phyloP scores from a whole-genome alignment of 495 filamentous ascomycete species.

The Usnea hakonensis region DNA sequence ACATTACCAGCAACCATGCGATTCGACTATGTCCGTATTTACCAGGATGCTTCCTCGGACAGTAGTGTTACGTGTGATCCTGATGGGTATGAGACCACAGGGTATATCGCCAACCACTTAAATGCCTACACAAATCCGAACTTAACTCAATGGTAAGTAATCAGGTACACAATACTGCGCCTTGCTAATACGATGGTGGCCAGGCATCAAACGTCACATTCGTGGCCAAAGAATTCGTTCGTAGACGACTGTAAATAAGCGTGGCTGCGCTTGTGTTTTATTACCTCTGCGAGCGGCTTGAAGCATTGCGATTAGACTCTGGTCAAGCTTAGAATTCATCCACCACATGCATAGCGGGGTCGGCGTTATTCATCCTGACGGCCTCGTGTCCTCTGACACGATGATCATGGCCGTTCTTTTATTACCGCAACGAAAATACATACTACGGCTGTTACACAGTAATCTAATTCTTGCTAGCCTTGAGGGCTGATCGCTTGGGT shows the following conservation, averaged over 20 bases:
- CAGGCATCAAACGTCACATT: constrained; percentile 31
- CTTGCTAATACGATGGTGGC: constrained; percentile 4
- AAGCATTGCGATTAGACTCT: constrained; percentile 1
- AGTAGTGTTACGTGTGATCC: constrained; percentile 64
- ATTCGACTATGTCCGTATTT: constrained; percentile 69
- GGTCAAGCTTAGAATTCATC: constrained; percentile 9
- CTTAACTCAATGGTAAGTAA: constrained; percentile 47
- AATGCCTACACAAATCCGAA: constrained; percentile 60
- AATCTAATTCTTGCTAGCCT: constrained; percentile 9
- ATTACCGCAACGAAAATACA: constrained; percentile 13
- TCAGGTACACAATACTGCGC: not conserved
- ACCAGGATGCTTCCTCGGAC: constrained; percentile 50
- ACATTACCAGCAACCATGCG: constrained; percentile 63
- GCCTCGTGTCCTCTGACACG: constrained; percentile 4
- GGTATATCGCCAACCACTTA: constrained; percentile 60
- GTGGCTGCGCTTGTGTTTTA: not conserved
- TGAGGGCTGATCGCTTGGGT: constrained; percentile 10
- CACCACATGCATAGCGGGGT: constrained; percentile 17
- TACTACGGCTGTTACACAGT: constrained; percentile 7
- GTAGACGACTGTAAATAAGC: constrained; percentile 37
- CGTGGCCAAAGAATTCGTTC: constrained; percentile 43
- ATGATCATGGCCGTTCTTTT: constrained; percentile 4
- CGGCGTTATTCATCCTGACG: constrained; percentile 10
- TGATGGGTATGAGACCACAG: constrained; percentile 56
- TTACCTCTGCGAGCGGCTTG: not conserved